A percentile compares a stretch with the other conserved stretches of the same genome.
These are phyloP conservation scores for Cystofilobasidium macerans DNA, from an alignment of 768 basidiomycete species.

Conservation along the genomic window DNA sequence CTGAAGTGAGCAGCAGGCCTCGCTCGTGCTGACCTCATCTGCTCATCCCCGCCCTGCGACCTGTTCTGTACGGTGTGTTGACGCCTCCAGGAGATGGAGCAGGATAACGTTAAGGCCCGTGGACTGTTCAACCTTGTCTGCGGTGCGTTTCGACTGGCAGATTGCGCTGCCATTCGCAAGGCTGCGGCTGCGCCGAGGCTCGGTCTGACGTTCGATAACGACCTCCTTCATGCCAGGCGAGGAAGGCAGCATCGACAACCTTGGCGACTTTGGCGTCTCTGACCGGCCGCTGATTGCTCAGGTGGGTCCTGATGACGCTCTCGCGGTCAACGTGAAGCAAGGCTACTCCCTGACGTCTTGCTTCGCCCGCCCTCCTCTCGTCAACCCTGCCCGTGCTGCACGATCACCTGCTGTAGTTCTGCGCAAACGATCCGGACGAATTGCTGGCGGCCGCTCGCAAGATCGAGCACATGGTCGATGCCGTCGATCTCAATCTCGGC, in stretches of 20 bases:
- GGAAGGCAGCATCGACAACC: conserved; percentile 54
- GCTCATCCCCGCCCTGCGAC: conserved; percentile 29
- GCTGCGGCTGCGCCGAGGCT: too few relatives aligned
- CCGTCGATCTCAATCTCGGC: conserved; percentile 77
- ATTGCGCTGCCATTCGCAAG: neutral
- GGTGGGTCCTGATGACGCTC: conserved; percentile 30
- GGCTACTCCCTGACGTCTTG: conserved; percentile 6
- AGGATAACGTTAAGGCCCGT: conserved; percentile 12
- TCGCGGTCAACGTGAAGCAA: neutral
- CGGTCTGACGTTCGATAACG: conserved; percentile 4
- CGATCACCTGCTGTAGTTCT: too few relatives aligned
- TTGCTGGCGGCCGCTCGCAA: conserved; percentile 65
- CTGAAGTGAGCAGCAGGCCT: conserved; percentile 41
- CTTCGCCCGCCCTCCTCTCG: neutral
- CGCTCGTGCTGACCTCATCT: conserved; percentile 35
- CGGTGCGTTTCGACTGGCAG: neutral
- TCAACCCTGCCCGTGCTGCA: too few relatives aligned
- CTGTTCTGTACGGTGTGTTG: too few relatives aligned
- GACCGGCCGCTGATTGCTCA: conserved; percentile 84
- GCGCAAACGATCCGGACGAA: conserved; percentile 72
- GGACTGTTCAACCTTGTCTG: conserved; percentile 7
- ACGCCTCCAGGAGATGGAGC: conserved; percentile 3
- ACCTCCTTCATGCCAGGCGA: conserved; percentile 47
- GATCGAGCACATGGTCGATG: conserved; percentile 73
- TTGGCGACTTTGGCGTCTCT: conserved; percentile 37